These are phyloP conservation scores for Monosporascus sp. DNA, from an alignment of 2,329 filamentous ascomycete genomes.

Conservation along the genomic window DNA sequence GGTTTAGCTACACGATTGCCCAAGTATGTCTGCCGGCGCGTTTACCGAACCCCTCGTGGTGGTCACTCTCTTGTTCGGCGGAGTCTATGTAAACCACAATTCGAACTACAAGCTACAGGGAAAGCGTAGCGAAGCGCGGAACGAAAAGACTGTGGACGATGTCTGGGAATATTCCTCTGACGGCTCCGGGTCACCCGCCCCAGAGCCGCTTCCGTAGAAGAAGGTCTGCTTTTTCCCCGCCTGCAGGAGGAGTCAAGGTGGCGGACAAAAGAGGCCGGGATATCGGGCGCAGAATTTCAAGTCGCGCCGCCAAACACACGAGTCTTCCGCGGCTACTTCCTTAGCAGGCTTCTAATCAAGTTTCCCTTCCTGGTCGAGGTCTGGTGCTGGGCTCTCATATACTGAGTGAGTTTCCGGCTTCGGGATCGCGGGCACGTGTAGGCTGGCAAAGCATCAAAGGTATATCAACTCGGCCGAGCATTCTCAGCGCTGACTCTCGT, in stretches of 20 bases:
- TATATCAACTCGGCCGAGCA: constrained; percentile 69
- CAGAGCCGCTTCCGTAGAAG: constrained; percentile 45
- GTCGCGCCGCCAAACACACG: constrained; percentile 58
- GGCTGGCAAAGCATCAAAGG: constrained; percentile 35
- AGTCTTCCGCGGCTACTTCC: constrained; percentile 52
- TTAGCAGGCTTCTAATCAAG: constrained; percentile 59
- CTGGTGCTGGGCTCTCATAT: constrained; percentile 74
- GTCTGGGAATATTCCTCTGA: neutral
- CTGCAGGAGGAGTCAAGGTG: constrained; percentile 21
- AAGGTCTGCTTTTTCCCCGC: constrained; percentile 20
- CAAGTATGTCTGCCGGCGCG: constrained; percentile 34
- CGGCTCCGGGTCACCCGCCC: constrained; percentile 5
- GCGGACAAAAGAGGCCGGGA: constrained; percentile 12
- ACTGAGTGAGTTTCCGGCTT: constrained; percentile 54
- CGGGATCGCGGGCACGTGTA: neutral
- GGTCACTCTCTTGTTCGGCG: constrained; percentile 37
- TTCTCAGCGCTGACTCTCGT: constrained; percentile 65
- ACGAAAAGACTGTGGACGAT: constrained; percentile 1
- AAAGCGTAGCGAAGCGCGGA: neutral
- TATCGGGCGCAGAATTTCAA: constrained; percentile 40
- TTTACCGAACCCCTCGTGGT: constrained; percentile 38
- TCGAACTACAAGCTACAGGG: constrained; percentile 27
- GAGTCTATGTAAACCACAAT: constrained; percentile 39
- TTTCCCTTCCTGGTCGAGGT: constrained; percentile 70
- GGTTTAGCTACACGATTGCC: neutral